Base-by-base conservation (phyloP, 2,329 filamentous ascomycete genomes). In the Phyllosticta citribraziliensis region DNA sequence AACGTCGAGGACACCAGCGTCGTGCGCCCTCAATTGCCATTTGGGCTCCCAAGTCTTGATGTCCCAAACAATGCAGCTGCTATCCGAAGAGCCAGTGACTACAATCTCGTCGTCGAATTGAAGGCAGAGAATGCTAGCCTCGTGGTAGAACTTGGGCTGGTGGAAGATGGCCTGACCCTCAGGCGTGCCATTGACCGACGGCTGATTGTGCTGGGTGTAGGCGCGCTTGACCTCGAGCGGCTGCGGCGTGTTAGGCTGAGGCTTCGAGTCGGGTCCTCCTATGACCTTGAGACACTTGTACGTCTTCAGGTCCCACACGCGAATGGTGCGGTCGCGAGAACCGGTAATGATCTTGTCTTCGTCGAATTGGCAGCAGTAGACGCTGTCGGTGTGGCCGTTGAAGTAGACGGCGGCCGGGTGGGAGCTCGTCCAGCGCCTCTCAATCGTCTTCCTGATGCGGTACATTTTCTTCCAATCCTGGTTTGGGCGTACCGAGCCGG, bases 261-360 rank as follows among this genome's bases (percentile, higher is more conserved):
- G 89, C 77, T 65, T 84, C 61, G 78, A 84, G 1, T 84, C 85
- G 1, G 91, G 89, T 5, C 82, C 81, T 1, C 93, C 93, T 67
- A 99, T 93, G 55, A 97, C 84, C 63, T 93, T 86, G 58, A 85
- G 81, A 73, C 94, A 99, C 66, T 89, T 82, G 71, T 91, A 88
- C 10, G 89, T 96, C 67, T 89, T 87, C 78, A 96, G 88, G 73
- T 97, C 91, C 94, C 94, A 99, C 33, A 99, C 85, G 57, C 94
- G 88, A 67, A 99, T 94, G 0, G 94, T 97, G 72, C 90, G 89
- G 75, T 99, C 94, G 64, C 94, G 87, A 10, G 93, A 97, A 27
- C 94, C 94, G 2, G 94, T 97, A 66, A 99, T 92, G 70, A 97
- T 96, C 75, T 97, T 99, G 71, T 88, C 82, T 87, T 97, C 93